Evolutionary conservation across 352 stramenopile species (phyloP).

Genomic region (Phytopythium helicoides): DNA sequence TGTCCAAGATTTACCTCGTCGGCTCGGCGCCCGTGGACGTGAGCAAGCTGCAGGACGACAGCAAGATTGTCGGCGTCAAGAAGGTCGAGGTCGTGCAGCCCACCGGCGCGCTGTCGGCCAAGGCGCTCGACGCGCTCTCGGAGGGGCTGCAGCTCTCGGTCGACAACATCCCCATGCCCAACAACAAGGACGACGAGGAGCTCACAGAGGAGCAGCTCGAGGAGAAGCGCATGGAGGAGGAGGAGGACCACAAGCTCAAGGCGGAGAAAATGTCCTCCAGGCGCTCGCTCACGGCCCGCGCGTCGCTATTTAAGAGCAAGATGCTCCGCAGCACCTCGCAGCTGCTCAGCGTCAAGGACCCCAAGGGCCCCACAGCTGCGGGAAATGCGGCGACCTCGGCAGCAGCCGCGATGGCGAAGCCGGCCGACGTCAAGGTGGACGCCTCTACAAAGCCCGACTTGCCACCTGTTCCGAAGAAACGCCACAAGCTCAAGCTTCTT

Average conservation of each 20-base stretch:
- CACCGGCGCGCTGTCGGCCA: constrained; percentile 67
- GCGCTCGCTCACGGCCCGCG: constrained; percentile 55
- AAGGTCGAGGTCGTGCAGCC: constrained; percentile 74
- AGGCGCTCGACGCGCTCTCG: constrained; percentile 75
- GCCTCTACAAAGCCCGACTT: constrained; percentile 1
- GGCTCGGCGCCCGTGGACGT: constrained; percentile 80
- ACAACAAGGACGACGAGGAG: constrained; percentile 22
- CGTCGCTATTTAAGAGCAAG: constrained; percentile 77
- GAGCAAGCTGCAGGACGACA: constrained; percentile 73
- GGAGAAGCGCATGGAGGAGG: constrained; percentile 87
- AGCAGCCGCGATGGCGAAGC: constrained; percentile 8
- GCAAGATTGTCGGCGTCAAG: constrained; percentile 73
- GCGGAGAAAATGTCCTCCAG: constrained; percentile 66
- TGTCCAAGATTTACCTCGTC: constrained; percentile 85
- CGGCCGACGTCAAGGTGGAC: constrained; percentile 6
- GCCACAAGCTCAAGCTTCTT: constrained; percentile 89
- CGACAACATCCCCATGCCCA: constrained; percentile 47
- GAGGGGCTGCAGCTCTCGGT: constrained; percentile 72
- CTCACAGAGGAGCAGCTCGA: constrained; percentile 78
- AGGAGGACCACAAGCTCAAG: constrained; percentile 83
- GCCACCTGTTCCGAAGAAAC: constrained; percentile 56
- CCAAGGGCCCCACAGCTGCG: neutral
- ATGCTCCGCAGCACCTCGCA: constrained; percentile 60
- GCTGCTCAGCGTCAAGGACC: constrained; percentile 24
- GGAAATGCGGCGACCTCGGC: neutral